phyloP scores from a whole-genome alignment of 768 basidiomycete genomes.

The Exsudoporus frostii region DNA sequence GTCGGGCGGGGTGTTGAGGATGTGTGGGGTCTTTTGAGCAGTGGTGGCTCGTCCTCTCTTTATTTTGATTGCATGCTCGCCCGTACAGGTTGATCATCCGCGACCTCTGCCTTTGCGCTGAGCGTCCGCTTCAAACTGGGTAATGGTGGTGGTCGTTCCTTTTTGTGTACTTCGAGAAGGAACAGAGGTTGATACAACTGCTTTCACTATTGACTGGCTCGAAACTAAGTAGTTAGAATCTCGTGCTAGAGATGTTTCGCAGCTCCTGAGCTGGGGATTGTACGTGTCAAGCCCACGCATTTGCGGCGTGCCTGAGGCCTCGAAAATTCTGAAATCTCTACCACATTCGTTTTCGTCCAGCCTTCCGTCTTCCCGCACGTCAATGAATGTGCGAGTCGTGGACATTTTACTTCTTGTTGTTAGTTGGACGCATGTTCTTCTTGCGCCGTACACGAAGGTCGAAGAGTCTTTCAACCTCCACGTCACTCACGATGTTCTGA shows the following conservation, averaged over 20 bases:
- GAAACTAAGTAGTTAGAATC: background rate
- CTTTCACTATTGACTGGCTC: slow-evolving; percentile 35
- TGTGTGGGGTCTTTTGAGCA: slow-evolving; percentile 35
- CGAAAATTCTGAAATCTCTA: background rate
- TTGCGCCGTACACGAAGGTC: slow-evolving; percentile 92
- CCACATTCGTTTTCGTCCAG: background rate
- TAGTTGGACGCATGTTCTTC: slow-evolving; percentile 64
- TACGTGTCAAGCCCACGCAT: no score
- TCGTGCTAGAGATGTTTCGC: background rate
- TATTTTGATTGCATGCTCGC: slow-evolving; percentile 36
- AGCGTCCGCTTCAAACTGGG: slow-evolving; percentile 36
- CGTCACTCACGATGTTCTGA: slow-evolving; percentile 81
- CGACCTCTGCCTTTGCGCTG: slow-evolving; percentile 38
- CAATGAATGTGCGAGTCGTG: slow-evolving; percentile 28
- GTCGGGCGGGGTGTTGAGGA: slow-evolving; percentile 3
- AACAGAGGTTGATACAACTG: slow-evolving; percentile 60
- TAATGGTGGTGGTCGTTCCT: slow-evolving; percentile 54
- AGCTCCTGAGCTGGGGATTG: no score
- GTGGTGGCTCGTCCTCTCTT: slow-evolving; percentile 48
- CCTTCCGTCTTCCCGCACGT: background rate
- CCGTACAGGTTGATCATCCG: slow-evolving; percentile 35
- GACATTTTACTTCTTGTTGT: slow-evolving; percentile 51
- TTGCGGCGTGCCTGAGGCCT: no score
- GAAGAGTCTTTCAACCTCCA: slow-evolving; percentile 98
- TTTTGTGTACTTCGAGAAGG: slow-evolving; percentile 47